Evolutionary conservation across 805 yeast species (phyloP), one percentile per base, ranked within the genome.

Genomic region (Saccharomycopsis fibuligera): DNA sequence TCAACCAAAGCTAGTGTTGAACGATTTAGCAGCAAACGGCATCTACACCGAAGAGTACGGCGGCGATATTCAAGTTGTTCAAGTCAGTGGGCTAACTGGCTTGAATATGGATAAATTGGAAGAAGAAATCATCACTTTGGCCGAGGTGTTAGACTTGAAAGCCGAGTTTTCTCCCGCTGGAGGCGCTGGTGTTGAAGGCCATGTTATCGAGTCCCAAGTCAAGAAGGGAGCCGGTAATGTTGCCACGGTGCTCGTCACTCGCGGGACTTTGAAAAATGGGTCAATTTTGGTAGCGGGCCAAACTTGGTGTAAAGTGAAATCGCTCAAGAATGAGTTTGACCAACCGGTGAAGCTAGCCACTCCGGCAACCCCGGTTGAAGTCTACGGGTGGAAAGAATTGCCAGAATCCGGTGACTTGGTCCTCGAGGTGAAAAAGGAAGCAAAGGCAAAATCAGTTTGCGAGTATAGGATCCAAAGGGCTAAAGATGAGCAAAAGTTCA

Each of bases 1-100:
- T 5, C 78, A 87, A 43, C 74, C 88, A 1, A 89, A 86, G 23
- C 81, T 76, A 58, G 95, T 89, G 2, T 73, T 83, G 47, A 76
- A 80, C 2, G 98, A 90, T 61, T 70, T 93, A 49, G 79, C 95
- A 1, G 68, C 76, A 0, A 70, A 86, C 50, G 96, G 80, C 3
- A 79, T 93, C 12, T 91, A 86, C 51, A 83, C 87, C 25, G 99
- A 93, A 61, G 90, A 84, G 54, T 86, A 83, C 59, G 99, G 99
- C 49, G 99, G 99, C 47, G 98, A 93, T 36, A 82, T 89, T 4
- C 97, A 89, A 61, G 83, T 86, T 0, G 88, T 93, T 2, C 76
- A 78, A 44, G 91, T 93, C 1, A 85, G 96, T 33, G 98, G 96
- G 0, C 78, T 83, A 50, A 85, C 96, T 0, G 96, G 98, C 0